Conservation (phyloP, 2,329 filamentous ascomycete species). For the Zarea fungicola region DNA sequence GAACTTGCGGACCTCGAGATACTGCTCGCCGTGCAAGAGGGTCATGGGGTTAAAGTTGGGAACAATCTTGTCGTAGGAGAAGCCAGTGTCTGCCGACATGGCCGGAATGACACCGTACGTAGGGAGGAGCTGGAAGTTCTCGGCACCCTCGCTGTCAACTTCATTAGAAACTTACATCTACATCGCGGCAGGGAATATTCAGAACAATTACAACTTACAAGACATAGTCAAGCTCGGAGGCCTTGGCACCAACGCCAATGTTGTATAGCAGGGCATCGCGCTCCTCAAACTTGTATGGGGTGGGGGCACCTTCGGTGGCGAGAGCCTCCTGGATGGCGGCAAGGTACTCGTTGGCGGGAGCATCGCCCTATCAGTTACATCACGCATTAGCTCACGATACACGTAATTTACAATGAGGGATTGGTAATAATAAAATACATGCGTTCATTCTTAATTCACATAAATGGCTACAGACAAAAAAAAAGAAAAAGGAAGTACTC, state of each 20-base stretch:
- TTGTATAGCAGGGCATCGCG: constrained; percentile 93
- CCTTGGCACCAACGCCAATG: constrained; percentile 86
- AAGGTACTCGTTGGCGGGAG: constrained; percentile 57
- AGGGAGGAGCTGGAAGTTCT: constrained; percentile 89
- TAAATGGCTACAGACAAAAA: background rate
- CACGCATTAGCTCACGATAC: constrained; percentile 19
- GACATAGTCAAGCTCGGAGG: constrained; percentile 78
- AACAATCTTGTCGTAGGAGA: constrained; percentile 73
- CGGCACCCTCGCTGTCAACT: constrained; percentile 70
- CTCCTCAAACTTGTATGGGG: constrained; percentile 78
- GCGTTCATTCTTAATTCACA: constrained; percentile 17
- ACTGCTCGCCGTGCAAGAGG: constrained; percentile 98
- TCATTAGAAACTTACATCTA: too few relatives aligned
- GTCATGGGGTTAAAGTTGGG: constrained; percentile 98
- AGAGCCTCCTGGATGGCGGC: constrained; percentile 72
- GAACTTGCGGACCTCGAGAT: constrained; percentile 87
- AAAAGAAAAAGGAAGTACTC: constrained; percentile 29
- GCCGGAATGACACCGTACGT: constrained; percentile 96
- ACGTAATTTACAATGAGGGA: background rate
- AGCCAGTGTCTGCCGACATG: constrained; percentile 78
- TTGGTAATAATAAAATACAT: constrained; percentile 9
- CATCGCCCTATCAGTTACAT: constrained; percentile 19
- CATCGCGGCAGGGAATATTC: too few relatives aligned
- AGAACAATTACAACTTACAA: too few relatives aligned
- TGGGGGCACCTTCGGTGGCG: constrained; percentile 62